Percentiles rank a stretch among this genome's conserved stretches.
phyloP scores from a whole-genome alignment of 441 rosid species.

The Gossypium gossypioides region DNA sequence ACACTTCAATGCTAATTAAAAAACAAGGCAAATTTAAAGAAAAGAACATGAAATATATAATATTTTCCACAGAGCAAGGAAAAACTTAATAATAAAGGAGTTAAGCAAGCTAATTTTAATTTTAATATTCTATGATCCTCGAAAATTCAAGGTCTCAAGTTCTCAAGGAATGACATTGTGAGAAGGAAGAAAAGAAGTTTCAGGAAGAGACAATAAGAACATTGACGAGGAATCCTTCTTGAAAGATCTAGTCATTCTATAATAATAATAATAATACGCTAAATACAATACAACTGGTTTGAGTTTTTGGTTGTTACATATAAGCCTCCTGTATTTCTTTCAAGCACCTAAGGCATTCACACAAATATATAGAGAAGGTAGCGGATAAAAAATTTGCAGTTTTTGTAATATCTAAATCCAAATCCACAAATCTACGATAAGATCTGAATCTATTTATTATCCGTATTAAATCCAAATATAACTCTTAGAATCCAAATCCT shows the following conservation, averaged over 20 bases:
- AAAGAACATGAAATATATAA: neutral
- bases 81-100: neutral
- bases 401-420: neutral
- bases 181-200: neutral
- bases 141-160: neutral
- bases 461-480: neutral
- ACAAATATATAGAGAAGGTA: neutral
- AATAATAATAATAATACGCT: neutral
- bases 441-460: neutral
- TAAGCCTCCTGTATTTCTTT: neutral
- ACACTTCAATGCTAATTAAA: neutral
- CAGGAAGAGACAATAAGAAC: neutral
- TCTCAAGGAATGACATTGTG: neutral
- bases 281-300: neutral
- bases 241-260: neutral
- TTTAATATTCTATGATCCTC: neutral
- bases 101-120: neutral
- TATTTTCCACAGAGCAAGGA: neutral
- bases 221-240: neutral
- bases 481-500: neutral
- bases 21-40: neutral
- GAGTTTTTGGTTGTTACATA: neutral
- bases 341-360: neutral
- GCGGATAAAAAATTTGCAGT: neutral
- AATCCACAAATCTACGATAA: neutral